A percentile compares a stretch with the other conserved stretches of the same genome.
phyloP scores from a whole-genome alignment of 768 basidiomycete genomes.

The Mycena venus region DNA sequence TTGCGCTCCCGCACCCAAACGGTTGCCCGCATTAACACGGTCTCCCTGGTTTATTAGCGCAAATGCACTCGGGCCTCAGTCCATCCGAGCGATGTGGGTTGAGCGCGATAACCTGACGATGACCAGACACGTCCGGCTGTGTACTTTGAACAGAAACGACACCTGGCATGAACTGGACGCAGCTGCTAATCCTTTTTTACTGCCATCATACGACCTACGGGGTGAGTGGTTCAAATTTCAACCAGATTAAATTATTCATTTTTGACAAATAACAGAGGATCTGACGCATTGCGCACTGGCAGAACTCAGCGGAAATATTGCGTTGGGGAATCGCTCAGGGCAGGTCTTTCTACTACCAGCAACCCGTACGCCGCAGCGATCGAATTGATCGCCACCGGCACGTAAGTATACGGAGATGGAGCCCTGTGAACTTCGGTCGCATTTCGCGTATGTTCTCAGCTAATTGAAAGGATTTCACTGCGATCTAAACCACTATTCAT shows the following conservation, averaged over 20 bases:
- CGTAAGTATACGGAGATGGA: neutral
- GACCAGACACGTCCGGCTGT: constrained; percentile 22
- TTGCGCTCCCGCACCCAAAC: constrained; percentile 32
- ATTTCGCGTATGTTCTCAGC: neutral
- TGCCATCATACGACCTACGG: constrained; percentile 45
- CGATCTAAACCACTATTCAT: neutral
- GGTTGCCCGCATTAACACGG: neutral
- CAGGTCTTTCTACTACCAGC: constrained; percentile 23
- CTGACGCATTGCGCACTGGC: constrained; percentile 47
- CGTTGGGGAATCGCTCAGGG: constrained; percentile 42
- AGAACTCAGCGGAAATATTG: constrained; percentile 45
- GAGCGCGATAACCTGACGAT: constrained; percentile 49
- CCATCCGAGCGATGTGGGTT: constrained; percentile 68
- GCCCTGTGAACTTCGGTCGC: neutral
- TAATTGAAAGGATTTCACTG: no score
- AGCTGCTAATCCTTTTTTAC: constrained; percentile 24
- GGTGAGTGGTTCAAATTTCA: constrained; percentile 33
- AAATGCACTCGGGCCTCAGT: constrained; percentile 61
- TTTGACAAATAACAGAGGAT: constrained; percentile 35
- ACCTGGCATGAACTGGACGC: constrained; percentile 26
- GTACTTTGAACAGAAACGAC: constrained; percentile 6
- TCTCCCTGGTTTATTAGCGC: constrained; percentile 65
- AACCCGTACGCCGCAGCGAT: neutral
- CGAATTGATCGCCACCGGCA: neutral
- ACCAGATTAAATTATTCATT: neutral